phyloP scores from a whole-genome alignment of 768 basidiomycete species.

The Gymnopilus dilepis region DNA sequence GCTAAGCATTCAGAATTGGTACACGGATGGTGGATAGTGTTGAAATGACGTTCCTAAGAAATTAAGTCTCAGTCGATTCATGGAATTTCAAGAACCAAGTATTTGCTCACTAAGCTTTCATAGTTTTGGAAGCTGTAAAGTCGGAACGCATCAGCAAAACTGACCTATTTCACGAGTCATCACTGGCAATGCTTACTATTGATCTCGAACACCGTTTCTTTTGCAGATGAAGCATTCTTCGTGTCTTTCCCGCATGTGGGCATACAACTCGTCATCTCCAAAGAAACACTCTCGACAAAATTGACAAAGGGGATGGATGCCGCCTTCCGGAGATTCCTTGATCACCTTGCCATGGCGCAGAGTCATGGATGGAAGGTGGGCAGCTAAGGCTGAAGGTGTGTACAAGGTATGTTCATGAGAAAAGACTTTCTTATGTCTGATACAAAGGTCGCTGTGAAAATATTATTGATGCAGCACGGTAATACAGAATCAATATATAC shows the following conservation, averaged over 20 bases:
- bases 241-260: constrained; percentile 91
- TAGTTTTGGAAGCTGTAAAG: constrained; percentile 78
- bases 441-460: constrained; percentile 76
- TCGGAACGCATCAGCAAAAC: not conserved
- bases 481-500: constrained; percentile 26
- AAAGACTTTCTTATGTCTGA: constrained; percentile 91
- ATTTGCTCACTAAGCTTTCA: constrained; percentile 62
- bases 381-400: constrained; percentile 57
- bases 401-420: constrained; percentile 94
- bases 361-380: constrained; percentile 80
- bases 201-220: constrained; percentile 74
- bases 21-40: constrained; percentile 79
- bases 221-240: constrained; percentile 98
- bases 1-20: constrained; percentile 72
- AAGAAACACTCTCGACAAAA: constrained; percentile 96
- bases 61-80: constrained; percentile 5
- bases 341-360: constrained; percentile 42
- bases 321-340: constrained; percentile 70
- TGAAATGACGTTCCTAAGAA: constrained; percentile 75
- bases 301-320: constrained; percentile 78
- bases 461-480: not conserved
- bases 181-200: constrained; percentile 69
- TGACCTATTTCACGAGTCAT: not conserved
- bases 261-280: constrained; percentile 89
- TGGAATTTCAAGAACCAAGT: not conserved